Base-by-base conservation (phyloP, 805 yeast species). In the Yamadazyma olivae region DNA sequence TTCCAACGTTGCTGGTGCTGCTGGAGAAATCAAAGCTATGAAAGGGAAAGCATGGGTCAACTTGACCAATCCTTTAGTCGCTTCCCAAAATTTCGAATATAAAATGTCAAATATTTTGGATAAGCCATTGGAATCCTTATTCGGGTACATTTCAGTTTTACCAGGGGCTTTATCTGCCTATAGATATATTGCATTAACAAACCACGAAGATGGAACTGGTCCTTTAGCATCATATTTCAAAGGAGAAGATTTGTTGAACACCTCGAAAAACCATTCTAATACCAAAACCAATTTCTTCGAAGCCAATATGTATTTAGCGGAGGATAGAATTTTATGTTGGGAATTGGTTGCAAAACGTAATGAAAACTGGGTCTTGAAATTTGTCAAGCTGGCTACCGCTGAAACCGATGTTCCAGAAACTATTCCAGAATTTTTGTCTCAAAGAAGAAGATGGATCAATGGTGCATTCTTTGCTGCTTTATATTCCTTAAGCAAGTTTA, bases 111-210 rank as follows among this genome's bases (percentile, higher is more conserved):
- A 91, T 54, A 89, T 91, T 46, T 67, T 91, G 32, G 98, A 91
- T 60, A 91, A 91, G 56, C 98, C 98, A 2, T 70, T 90, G 52
- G 98, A 91, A 60, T 84, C 95, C 19, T 77, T 78, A 3, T 91
- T 91, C 59, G 98, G 98, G 17, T 91, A 90, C 57, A 90, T 91
- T 38, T 74, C 93, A 4, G 98, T 91, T 26, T 70, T 91, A 24
- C 98, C 98, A 0, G 98, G 98, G 58, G 98, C 98, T 0, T 67
- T 91, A 39, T 88, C 96, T 0, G 97, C 98, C 1, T 91, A 91
- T 59, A 73, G 98, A 52, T 91, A 83, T 54, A 75, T 87, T 37
- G 98, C 98, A 0, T 67, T 91, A 40, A 75, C 74, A 45, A 87
- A 89, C 53, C 86, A 86, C 51, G 84, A 75, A 2, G 95, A 84